phyloP scores from a whole-genome alignment of 371 early-diverging fungal genomes.

The Basidiobolus meristosporus region DNA sequence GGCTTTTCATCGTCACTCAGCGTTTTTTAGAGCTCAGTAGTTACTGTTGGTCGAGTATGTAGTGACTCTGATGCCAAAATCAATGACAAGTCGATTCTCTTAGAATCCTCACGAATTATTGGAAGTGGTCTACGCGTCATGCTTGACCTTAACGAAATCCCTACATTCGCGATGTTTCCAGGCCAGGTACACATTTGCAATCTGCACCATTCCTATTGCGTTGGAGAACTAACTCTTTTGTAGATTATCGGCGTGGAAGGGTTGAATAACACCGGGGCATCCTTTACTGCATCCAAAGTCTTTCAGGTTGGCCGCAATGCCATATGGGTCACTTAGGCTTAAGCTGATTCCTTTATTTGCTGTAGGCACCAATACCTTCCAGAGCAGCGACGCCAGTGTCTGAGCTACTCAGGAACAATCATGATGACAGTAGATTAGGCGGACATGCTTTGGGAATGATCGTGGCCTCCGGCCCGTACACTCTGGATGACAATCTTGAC shows the following conservation, averaged over 20 bases:
- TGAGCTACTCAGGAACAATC: slow-evolving; percentile 9
- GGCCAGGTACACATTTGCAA: slow-evolving; percentile 33
- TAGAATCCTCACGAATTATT: slow-evolving; percentile 54
- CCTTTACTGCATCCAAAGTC: slow-evolving; percentile 8
- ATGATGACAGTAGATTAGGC: slow-evolving; percentile 5
- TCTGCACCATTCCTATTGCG: background rate
- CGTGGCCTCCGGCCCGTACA: slow-evolving; percentile 71
- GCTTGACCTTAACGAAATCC: slow-evolving; percentile 26
- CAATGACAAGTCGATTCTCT: slow-evolving; percentile 38
- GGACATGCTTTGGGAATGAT: slow-evolving; percentile 36
- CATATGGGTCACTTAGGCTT: background rate
- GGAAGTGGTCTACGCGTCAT: slow-evolving; percentile 52
- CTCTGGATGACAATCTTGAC: slow-evolving; percentile 43
- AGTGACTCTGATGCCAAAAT: slow-evolving; percentile 43
- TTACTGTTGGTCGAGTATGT: slow-evolving; percentile 57
- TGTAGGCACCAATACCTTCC: slow-evolving; percentile 11
- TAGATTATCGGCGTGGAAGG: slow-evolving; percentile 20
- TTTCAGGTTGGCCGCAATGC: slow-evolving; percentile 6
- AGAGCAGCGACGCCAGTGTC: slow-evolving; percentile 7
- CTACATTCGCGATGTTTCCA: slow-evolving; percentile 41
- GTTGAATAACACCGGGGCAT: slow-evolving; percentile 9
- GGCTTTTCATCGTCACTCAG: background rate
- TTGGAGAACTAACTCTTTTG: background rate
- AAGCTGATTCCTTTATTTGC: background rate
- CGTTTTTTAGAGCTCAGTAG: slow-evolving; percentile 14